phyloP scores from a whole-genome alignment of 1,284 basidiomycete genomes.

The Ustilago lituana region DNA sequence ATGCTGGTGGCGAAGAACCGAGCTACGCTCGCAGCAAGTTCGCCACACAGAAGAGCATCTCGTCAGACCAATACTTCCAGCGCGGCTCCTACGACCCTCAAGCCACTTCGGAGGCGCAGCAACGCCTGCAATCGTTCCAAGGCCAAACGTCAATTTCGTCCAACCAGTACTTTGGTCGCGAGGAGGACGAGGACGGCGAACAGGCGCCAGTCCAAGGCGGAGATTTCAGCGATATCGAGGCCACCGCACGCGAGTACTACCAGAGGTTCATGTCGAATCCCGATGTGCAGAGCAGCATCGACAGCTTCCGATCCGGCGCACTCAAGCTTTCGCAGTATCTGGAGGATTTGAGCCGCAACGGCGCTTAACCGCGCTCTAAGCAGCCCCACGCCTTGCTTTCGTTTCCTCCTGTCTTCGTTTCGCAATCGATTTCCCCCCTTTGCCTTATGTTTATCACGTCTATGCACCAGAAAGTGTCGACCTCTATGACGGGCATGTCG shows the following conservation, averaged over 20 bases:
- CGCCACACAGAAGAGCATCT: constrained; percentile 84
- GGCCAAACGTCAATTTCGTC: constrained; percentile 94
- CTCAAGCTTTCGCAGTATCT: constrained; percentile 65
- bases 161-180: constrained; percentile 77
- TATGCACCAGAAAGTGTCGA: background rate
- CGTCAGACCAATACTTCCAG: constrained; percentile 97
- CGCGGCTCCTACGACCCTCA: constrained; percentile 85
- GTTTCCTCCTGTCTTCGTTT: constrained; percentile 1
- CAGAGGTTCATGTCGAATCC: constrained; percentile 65
- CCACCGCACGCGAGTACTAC: constrained; percentile 64
- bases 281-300: constrained; percentile 66
- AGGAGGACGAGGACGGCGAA: constrained; percentile 78
- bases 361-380: constrained; percentile 34
- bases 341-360: constrained; percentile 65
- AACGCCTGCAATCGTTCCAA: constrained; percentile 83
- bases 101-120: constrained; percentile 79
- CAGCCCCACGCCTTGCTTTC: background rate
- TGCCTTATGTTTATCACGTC: background rate
- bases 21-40: constrained; percentile 90
- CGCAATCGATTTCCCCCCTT: constrained; percentile 14
- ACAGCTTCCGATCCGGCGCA: constrained; percentile 63
- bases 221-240: constrained; percentile 63
- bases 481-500: background rate
- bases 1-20: constrained; percentile 69
- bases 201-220: constrained; percentile 36